These are phyloP conservation scores for Dillenia turbinata DNA, from an alignment of 164 flowering plant genomes.

Conservation along the genomic window DNA sequence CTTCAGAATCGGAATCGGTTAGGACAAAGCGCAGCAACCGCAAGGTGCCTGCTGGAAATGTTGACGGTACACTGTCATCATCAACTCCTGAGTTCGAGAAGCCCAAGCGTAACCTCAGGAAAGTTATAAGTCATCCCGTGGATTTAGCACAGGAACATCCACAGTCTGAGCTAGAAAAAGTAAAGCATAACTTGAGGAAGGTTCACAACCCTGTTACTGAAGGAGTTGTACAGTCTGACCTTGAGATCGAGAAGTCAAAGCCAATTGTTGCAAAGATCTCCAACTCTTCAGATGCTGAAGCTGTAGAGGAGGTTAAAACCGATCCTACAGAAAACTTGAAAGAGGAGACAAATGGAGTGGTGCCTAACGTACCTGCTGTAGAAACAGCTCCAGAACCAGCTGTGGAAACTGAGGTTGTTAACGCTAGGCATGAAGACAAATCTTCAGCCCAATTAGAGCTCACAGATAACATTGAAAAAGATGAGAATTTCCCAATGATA, in stretches of 20 bases:
- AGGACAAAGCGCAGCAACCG: too few relatives aligned
- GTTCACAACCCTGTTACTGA: slow-evolving; percentile 43
- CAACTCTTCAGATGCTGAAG: slow-evolving; percentile 19
- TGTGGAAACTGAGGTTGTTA: slow-evolving; percentile 10
- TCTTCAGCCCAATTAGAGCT: slow-evolving; percentile 25
- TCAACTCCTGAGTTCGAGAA: slow-evolving; percentile 7
- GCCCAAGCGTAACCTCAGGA: slow-evolving; percentile 47
- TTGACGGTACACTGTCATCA: too few relatives aligned
- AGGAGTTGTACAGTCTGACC: slow-evolving; percentile 31
- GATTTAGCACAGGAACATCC: slow-evolving; percentile 54
- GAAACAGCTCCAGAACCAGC: slow-evolving; percentile 21
- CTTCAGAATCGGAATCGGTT: too few relatives aligned
- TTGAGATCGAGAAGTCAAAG: slow-evolving; percentile 45
- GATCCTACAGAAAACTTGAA: slow-evolving; percentile 3
- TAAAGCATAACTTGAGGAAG: slow-evolving; percentile 63
- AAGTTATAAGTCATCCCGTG: slow-evolving; percentile 33
- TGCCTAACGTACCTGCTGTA: slow-evolving; percentile 18
- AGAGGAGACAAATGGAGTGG: slow-evolving; percentile 19
- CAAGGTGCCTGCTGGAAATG: too few relatives aligned
- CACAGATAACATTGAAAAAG: slow-evolving; percentile 32
- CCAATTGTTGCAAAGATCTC: slow-evolving; percentile 26
- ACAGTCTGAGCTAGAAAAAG: slow-evolving; percentile 67
- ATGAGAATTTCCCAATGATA: slow-evolving; percentile 23
- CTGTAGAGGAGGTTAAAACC: slow-evolving; percentile 21
- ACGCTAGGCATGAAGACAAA: slow-evolving; percentile 16